phyloP scores from a whole-genome alignment of 305 asterid species.

The Fraxinus baroniana region DNA sequence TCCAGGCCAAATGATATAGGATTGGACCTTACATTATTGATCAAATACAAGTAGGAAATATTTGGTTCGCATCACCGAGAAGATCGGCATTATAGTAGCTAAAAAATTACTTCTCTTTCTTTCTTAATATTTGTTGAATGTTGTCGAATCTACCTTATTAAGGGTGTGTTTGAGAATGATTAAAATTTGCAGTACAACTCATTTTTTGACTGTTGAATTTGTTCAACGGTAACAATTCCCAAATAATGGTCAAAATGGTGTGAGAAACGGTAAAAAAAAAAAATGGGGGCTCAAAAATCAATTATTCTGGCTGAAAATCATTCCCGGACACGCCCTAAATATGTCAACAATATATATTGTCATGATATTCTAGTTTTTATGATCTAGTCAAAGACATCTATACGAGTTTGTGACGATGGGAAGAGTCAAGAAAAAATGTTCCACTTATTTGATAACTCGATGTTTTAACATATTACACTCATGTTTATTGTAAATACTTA shows the following conservation, averaged over 20 bases:
- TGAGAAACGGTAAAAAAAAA: no score
- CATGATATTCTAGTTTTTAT: neutral
- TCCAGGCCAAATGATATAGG: slow-evolving; percentile 7
- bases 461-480: neutral
- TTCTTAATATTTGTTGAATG: neutral
- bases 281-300: no score
- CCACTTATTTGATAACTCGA: neutral
- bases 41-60: neutral
- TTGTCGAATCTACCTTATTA: neutral
- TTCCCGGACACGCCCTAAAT: no score
- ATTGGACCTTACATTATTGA: neutral
- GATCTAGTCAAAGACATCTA: neutral
- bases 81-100: neutral
- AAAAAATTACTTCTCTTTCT: neutral
- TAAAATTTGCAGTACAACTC: no score
- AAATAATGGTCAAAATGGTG: no score
- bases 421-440: neutral
- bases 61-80: neutral
- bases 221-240: no score
- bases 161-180: neutral
- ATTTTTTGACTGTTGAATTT: no score
- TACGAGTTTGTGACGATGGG: neutral
- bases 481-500: neutral
- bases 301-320: no score
- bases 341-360: neutral